phyloP scores from a whole-genome alignment of 768 basidiomycete species.

The Mycena capillaripes region DNA sequence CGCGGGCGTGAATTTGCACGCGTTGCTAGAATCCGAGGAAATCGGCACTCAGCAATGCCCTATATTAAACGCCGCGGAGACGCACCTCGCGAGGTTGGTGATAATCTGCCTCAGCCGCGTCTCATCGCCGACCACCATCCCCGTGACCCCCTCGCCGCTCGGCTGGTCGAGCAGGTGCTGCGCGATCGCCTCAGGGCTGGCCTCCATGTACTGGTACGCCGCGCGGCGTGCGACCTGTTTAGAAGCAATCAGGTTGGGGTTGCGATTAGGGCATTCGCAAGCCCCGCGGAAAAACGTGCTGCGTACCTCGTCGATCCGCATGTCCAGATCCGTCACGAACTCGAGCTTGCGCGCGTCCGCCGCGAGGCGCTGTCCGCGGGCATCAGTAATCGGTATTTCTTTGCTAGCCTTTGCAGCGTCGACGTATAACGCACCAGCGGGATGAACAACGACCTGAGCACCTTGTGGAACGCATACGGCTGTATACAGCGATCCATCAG shows the following conservation, averaged over 20 bases:
- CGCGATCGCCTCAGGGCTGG: slow-evolving; percentile 48
- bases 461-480: slow-evolving; percentile 74
- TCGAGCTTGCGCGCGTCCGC: slow-evolving; percentile 71
- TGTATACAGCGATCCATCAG: slow-evolving; percentile 39
- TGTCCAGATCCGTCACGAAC: slow-evolving; percentile 70
- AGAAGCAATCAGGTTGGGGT: too few relatives aligned
- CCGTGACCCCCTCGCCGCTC: slow-evolving; percentile 51
- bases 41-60: not conserved
- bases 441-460: slow-evolving; percentile 70
- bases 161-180: slow-evolving; percentile 47
- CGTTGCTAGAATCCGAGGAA: slow-evolving; percentile 51
- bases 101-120: slow-evolving; percentile 76
- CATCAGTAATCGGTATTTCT: not conserved
- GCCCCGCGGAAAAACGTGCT: not conserved
- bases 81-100: slow-evolving; percentile 75
- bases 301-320: slow-evolving; percentile 62
- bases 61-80: not conserved
- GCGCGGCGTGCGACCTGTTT: slow-evolving; percentile 59
- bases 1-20: slow-evolving; percentile 71
- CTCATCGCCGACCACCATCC: slow-evolving; percentile 78
- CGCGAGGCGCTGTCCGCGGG: slow-evolving; percentile 54
- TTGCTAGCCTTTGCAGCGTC: not conserved
- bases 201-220: slow-evolving; percentile 59
- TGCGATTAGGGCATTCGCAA: not conserved
- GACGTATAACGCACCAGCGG: slow-evolving; percentile 50